These are phyloP conservation scores for Nissolia schottii DNA, from an alignment of 306 rosid species.

Conservation along the genomic window DNA sequence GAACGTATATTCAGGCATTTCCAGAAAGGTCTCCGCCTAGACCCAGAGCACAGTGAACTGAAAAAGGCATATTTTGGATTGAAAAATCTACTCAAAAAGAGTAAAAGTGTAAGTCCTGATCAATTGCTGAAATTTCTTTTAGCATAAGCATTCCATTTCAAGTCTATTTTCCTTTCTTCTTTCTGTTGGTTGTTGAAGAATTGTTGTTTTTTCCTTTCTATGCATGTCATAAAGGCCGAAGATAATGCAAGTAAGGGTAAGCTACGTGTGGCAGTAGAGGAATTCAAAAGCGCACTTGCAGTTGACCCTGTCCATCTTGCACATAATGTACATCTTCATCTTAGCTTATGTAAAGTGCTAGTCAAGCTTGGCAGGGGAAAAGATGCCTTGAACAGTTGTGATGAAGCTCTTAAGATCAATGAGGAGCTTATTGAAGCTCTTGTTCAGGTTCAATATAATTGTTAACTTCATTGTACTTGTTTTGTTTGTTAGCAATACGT, in stretches of 20 bases:
- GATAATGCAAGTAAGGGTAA: conserved; percentile 88
- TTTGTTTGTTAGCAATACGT: background rate
- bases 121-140: background rate
- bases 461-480: conserved; percentile 11
- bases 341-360: conserved; percentile 80
- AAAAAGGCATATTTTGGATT: conserved; percentile 94
- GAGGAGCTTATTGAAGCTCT: conserved; percentile 84
- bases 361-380: conserved; percentile 97
- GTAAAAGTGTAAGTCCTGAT: conserved; percentile 64
- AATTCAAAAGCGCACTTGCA: conserved; percentile 69
- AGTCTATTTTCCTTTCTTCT: background rate
- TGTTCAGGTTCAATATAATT: conserved; percentile 63
- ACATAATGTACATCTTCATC: conserved; percentile 90
- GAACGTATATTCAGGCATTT: conserved; percentile 63
- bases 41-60: conserved; percentile 89
- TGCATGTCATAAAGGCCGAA: conserved; percentile 73
- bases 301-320: conserved; percentile 84
- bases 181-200: conserved; percentile 23
- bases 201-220: conserved; percentile 7
- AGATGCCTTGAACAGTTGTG: conserved; percentile 85
- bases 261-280: conserved; percentile 88
- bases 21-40: conserved; percentile 97
- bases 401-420: conserved; percentile 71
- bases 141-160: background rate
- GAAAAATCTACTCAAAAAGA: conserved; percentile 89